Evolutionary conservation across 495 filamentous ascomycete species (phyloP).

Genomic region (Aspergillus mulundensis): DNA sequence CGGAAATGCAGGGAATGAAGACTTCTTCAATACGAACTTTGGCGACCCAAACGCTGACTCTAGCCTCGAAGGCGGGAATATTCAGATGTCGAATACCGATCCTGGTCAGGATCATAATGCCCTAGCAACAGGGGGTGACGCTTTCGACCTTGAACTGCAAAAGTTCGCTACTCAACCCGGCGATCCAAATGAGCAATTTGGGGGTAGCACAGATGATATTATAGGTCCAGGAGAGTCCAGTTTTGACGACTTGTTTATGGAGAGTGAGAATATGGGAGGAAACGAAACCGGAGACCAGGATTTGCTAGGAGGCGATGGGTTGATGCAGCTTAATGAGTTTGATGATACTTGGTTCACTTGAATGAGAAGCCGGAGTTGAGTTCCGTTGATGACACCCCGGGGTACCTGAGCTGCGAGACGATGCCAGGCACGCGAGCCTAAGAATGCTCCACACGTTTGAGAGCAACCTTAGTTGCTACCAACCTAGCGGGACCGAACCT

Average conservation of each 20-base stretch:
- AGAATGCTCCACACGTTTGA: conserved; percentile 1
- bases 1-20: conserved; percentile 38
- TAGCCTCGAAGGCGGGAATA: conserved; percentile 16
- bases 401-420: neutral
- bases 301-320: conserved; percentile 35
- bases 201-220: conserved; percentile 31
- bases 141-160: conserved; percentile 41
- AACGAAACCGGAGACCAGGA: conserved; percentile 31
- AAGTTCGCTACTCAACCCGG: conserved; percentile 17
- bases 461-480: neutral
- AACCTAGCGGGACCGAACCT: too few relatives aligned
- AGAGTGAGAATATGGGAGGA: conserved; percentile 36
- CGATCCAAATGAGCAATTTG: conserved; percentile 8
- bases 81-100: conserved; percentile 23
- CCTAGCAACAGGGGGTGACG: conserved; percentile 36
- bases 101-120: conserved; percentile 23
- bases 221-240: conserved; percentile 46
- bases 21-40: conserved; percentile 39
- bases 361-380: neutral
- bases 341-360: conserved; percentile 45
- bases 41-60: conserved; percentile 16
- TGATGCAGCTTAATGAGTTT: conserved; percentile 44
- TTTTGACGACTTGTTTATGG: conserved; percentile 50
- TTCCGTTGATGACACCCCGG: neutral
- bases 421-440: conserved; percentile 1